phyloP scores from a whole-genome alignment of 192 early-diverging fungal species.

The Dissophora globulifera region DNA sequence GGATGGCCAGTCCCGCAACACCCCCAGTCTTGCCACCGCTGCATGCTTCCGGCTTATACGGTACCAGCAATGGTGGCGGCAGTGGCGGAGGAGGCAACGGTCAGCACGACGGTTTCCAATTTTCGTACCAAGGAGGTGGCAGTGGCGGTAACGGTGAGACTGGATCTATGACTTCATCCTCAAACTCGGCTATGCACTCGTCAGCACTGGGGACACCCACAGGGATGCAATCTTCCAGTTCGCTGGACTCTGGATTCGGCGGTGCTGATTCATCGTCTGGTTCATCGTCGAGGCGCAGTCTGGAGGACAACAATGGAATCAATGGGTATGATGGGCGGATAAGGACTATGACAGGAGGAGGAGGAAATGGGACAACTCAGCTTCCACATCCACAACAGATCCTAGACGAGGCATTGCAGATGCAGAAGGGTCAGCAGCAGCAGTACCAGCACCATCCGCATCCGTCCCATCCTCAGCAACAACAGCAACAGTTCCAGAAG shows the following conservation, averaged over 20 bases:
- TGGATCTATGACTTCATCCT: neutral
- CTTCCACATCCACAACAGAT: conserved; percentile 47
- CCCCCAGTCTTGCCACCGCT: conserved; percentile 42
- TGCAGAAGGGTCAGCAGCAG: conserved; percentile 6
- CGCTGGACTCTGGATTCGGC: conserved; percentile 5
- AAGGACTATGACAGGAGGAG: no score
- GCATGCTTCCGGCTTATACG: conserved; percentile 16
- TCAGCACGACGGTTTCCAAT: conserved; percentile 7
- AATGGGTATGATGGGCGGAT: no score
- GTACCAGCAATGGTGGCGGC: neutral
- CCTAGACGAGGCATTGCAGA: conserved; percentile 40
- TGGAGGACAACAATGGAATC: conserved; percentile 10
- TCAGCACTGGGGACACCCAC: conserved; percentile 23
- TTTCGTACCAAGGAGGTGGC: conserved; percentile 13
- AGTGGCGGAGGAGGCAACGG: neutral
- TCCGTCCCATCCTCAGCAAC: conserved; percentile 13
- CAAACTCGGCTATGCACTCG: neutral
- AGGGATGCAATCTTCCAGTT: conserved; percentile 13
- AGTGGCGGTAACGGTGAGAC: neutral
- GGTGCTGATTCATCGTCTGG: conserved; percentile 9
- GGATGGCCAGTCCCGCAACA: conserved; percentile 15
- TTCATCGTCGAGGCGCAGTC: conserved; percentile 14
- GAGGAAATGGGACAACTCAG: conserved; percentile 1
- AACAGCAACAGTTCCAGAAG: conserved; percentile 18
- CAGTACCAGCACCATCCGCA: conserved; percentile 23